Evolutionary conservation across 306 rosid species (phyloP).

Genomic region (Fragaria nilgerrensis): DNA sequence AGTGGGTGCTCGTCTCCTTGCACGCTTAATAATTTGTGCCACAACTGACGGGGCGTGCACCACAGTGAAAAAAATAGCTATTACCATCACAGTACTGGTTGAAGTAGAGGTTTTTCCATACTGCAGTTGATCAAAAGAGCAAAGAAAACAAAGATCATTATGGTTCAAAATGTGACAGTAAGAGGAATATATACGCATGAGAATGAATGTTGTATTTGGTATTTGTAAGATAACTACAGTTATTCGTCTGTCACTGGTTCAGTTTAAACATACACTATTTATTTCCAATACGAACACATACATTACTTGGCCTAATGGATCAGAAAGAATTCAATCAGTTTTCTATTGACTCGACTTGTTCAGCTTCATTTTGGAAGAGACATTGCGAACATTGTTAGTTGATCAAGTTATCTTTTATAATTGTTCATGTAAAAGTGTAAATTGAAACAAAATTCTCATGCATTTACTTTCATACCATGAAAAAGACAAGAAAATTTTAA

Average conservation of each 20-base stretch:
- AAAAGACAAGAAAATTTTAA: neutral
- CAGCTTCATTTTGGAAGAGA: too few species aligned
- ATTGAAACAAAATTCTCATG: neutral
- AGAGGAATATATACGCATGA: neutral
- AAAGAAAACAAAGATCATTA: conserved; percentile 1
- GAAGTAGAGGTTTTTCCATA: conserved; percentile 37
- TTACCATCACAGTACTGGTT: conserved; percentile 51
- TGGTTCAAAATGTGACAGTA: neutral
- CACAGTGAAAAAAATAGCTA: conserved; percentile 59
- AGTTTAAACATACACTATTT: too few species aligned
- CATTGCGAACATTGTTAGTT: neutral
- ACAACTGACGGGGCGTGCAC: conserved; percentile 68
- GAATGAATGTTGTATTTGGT: neutral
- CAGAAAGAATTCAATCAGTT: too few species aligned
- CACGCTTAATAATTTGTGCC: conserved; percentile 72
- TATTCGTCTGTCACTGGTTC: neutral
- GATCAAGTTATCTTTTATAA: neutral
- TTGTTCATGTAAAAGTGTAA: neutral
- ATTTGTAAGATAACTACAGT: neutral
- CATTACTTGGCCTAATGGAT: too few species aligned
- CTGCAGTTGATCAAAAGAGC: conserved; percentile 32
- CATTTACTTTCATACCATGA: neutral
- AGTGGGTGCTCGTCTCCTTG: conserved; percentile 62
- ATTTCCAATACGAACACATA: too few species aligned
- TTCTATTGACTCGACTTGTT: too few species aligned